Base-by-base conservation (phyloP, 345 rosid genomes). In the Nephelium lappaceum region DNA sequence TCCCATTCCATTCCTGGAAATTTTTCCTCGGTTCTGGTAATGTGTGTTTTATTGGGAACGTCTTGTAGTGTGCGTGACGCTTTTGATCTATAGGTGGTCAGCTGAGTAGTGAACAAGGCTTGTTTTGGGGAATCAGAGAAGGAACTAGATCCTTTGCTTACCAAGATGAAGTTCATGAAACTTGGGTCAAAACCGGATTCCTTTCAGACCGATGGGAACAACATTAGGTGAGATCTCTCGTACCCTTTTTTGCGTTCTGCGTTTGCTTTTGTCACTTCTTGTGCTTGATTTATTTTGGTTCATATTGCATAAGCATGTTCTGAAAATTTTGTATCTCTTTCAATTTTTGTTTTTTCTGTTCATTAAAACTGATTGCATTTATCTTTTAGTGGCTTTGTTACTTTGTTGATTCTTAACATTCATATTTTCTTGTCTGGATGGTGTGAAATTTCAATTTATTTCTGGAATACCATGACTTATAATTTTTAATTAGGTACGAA, bases 121-220 rank as follows among this genome's bases (percentile, higher is more conserved):
- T 39, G 47, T 74, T 49, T 81, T 67, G 69, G 58, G 79, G 72
- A 36, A 36, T 70, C 68, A 23, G 72, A 64, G 72, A 14, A 75
- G 58, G 51, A 67, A 74, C 45, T 76, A 69, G 67, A 78, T 77
- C 79, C 71, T 83, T 78, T 69, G 45, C 25, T 75, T 77, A 74
- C 47, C 75, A 89, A 86, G 78, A 94, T 94, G 98, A 94, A 92
- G 97, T 94, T 94, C 64, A 94, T 94, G 98, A 94, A 94, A 80
- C 90, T 94, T 69, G 97, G 98, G 77, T 94, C 98, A 0, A 94
- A 92, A 86, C 88, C 91, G 11, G 95, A 94, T 84, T 79, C 90
- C 9, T 84, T 94, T 64, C 94, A 91, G 84, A 79, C 83, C 0
- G 89, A 90, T 80, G 87, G 70, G 16, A 82, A 84, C 68, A 77